Percentiles rank a stretch among this genome's conserved stretches.
phyloP scores from a whole-genome alignment of 257 asterid species.

The Forsythia suspensa region DNA sequence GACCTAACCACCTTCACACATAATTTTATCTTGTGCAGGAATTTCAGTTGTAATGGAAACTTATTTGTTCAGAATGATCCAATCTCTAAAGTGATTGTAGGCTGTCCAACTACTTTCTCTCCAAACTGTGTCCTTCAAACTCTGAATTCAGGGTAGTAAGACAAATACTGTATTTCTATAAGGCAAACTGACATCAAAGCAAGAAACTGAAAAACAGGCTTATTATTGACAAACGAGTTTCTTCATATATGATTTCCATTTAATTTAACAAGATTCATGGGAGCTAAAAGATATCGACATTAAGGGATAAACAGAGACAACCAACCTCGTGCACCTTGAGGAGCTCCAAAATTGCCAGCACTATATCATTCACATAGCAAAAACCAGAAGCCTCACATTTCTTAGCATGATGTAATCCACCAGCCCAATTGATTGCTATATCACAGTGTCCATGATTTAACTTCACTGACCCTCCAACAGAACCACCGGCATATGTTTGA shows the following conservation, averaged over 20 bases:
- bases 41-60: background rate
- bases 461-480: constrained; percentile 67
- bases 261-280: background rate
- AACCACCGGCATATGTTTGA: constrained; percentile 67
- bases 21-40: background rate
- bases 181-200: constrained; percentile 6
- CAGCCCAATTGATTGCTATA: constrained; percentile 68
- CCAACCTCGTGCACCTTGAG: constrained; percentile 58
- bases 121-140: background rate
- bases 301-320: background rate
- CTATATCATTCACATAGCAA: constrained; percentile 64
- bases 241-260: background rate
- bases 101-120: background rate
- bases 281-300: background rate
- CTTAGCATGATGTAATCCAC: constrained; percentile 66
- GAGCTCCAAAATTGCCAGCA: constrained; percentile 62
- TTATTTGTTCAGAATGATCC: background rate
- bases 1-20: background rate
- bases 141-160: background rate
- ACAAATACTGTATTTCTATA: background rate
- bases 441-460: constrained; percentile 61
- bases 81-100: background rate
- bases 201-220: constrained; percentile 9
- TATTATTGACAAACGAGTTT: constrained; percentile 5
- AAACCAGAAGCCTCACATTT: constrained; percentile 69